Conservation (phyloP, 2,329 filamentous ascomycete species). For the Clonostachys rosea region DNA sequence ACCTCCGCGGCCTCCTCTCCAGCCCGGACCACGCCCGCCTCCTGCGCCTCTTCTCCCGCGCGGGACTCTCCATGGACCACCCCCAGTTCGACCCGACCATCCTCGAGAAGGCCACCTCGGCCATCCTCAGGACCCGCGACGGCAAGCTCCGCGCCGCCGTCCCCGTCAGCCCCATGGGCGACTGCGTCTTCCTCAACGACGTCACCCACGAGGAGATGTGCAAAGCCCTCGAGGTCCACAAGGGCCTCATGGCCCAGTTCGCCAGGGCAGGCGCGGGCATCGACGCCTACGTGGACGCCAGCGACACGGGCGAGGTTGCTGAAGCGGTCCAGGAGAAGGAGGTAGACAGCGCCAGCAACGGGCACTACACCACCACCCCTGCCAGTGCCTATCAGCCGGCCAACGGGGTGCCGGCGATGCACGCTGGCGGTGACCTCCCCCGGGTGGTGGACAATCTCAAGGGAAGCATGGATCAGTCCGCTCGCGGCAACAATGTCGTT, state of each 20-base stretch:
- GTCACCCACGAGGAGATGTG: constrained; percentile 58
- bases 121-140: constrained; percentile 68
- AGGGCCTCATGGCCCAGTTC: constrained; percentile 56
- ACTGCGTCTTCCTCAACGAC: constrained; percentile 66
- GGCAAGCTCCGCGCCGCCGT: constrained; percentile 65
- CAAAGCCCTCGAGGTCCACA: constrained; percentile 56
- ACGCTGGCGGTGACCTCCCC: no score
- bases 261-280: constrained; percentile 61
- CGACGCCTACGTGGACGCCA: constrained; percentile 65
- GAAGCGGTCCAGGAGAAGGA: background rate
- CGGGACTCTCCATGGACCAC: constrained; percentile 69
- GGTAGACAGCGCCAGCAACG: background rate
- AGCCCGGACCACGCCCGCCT: constrained; percentile 57
- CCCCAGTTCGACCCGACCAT: constrained; percentile 61
- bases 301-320: constrained; percentile 57
- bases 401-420: no score
- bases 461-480: no score
- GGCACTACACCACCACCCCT: background rate
- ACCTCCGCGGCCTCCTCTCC: constrained; percentile 55
- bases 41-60: constrained; percentile 64
- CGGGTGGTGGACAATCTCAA: no score
- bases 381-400: no score
- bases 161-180: constrained; percentile 57
- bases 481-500: no score
- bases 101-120: constrained; percentile 60